Conservation (phyloP, 495 filamentous ascomycete genomes). For the Saxophila tyrrhenica region DNA sequence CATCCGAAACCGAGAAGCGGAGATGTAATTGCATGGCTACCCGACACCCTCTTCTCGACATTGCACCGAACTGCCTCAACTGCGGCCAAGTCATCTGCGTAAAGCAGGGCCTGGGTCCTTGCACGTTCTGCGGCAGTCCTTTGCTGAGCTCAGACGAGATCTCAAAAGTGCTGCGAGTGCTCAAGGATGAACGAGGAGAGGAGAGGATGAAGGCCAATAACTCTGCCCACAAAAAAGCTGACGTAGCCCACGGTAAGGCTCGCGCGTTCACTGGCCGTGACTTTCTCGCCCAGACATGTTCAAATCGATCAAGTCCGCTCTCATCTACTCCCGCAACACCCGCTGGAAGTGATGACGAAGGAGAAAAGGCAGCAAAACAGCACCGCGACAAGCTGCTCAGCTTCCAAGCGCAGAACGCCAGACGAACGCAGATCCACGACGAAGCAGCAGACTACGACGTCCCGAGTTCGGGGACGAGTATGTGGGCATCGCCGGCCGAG, state of each 20-base stretch:
- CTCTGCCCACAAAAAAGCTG: conserved; percentile 48
- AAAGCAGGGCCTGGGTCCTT: conserved; percentile 86
- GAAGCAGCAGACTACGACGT: conserved; percentile 91
- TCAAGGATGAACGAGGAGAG: conserved; percentile 74
- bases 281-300: conserved; percentile 20
- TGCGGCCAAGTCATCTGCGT: conserved; percentile 97
- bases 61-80: conserved; percentile 81
- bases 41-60: conserved; percentile 70
- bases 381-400: conserved; percentile 73
- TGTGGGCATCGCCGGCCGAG: conserved; percentile 84
- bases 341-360: conserved; percentile 34
- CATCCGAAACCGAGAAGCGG: conserved; percentile 34
- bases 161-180: conserved; percentile 71
- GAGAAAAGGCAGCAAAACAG: conserved; percentile 41
- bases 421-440: conserved; percentile 77
- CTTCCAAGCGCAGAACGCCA: conserved; percentile 83
- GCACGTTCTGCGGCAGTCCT: conserved; percentile 75
- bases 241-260: conserved; percentile 35
- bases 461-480: conserved; percentile 50
- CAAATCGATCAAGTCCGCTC: conserved; percentile 22
- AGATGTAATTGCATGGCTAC: conserved; percentile 78
- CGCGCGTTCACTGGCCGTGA: conserved; percentile 25
- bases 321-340: conserved; percentile 35
- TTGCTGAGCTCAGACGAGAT: conserved; percentile 62
- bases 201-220: conserved; percentile 77